These are phyloP conservation scores for Coprinopsis cinerea DNA, from an alignment of 768 basidiomycete genomes.

Conservation along the genomic window DNA sequence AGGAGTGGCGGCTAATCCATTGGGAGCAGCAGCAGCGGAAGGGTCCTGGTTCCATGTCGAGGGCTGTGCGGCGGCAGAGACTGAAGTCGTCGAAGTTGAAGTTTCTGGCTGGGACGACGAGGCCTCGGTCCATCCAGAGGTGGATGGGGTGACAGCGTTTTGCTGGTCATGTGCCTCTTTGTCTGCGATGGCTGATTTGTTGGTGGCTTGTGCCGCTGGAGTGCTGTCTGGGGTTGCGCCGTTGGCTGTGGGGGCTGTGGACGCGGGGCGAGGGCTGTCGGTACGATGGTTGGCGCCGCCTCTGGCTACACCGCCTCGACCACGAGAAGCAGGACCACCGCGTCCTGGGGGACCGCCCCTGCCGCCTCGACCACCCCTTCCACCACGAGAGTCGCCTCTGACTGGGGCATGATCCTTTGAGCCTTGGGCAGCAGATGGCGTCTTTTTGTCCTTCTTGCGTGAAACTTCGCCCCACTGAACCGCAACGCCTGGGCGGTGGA, in stretches of 20 bases:
- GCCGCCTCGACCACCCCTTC: conserved; percentile 52
- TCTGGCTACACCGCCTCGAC: conserved; percentile 45
- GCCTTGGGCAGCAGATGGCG: conserved; percentile 31
- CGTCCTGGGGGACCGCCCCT: conserved; percentile 59
- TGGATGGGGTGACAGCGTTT: conserved; percentile 22
- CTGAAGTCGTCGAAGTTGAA: conserved; percentile 22
- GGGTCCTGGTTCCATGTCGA: conserved; percentile 27
- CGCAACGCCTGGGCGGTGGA: conserved; percentile 58
- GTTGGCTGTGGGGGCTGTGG: conserved; percentile 19
- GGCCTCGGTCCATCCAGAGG: conserved; percentile 27
- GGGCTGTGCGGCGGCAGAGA: conserved; percentile 28
- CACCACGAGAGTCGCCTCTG: conserved; percentile 55
- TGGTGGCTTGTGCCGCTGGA: too few relatives aligned
- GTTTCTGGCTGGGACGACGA: conserved; percentile 25
- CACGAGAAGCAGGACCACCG: conserved; percentile 42
- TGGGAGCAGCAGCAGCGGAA: conserved; percentile 24
- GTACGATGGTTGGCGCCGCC: conserved; percentile 34
- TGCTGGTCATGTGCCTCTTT: conserved; percentile 22
- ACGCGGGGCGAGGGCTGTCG: conserved; percentile 24
- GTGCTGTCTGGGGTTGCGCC: conserved; percentile 18
- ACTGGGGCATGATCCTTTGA: conserved; percentile 48
- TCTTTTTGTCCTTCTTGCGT: conserved; percentile 86
- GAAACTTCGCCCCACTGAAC: conserved; percentile 81
- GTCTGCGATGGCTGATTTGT: conserved; percentile 19
- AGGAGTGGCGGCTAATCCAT: conserved; percentile 27